Percentiles rank a stretch among this genome's conserved stretches.
Conservation (phyloP, 306 rosid species). For the Acacia confusa region DNA sequence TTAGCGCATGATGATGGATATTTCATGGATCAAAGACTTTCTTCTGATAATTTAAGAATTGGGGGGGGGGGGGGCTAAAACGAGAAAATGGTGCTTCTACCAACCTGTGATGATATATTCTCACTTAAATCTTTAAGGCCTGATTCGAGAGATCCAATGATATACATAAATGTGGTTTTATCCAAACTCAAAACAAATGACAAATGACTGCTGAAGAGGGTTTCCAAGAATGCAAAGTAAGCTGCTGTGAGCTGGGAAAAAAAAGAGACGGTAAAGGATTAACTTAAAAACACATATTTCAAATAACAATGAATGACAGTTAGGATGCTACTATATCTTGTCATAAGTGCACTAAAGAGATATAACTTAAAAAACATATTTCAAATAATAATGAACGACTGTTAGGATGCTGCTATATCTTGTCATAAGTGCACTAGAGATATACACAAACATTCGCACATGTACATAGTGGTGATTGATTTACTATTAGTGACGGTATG, state of each 20-base stretch:
- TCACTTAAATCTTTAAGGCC: constrained; percentile 88
- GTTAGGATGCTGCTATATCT: background rate
- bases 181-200: constrained; percentile 66
- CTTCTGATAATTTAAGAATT: background rate
- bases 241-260: constrained; percentile 71
- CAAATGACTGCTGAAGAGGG: constrained; percentile 71
- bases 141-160: constrained; percentile 82
- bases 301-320: background rate
- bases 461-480: background rate
- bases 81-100: constrained; percentile 18
- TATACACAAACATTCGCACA: background rate
- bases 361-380: background rate
- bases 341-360: background rate
- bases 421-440: background rate
- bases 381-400: background rate
- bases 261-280: constrained; percentile 21
- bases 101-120: constrained; percentile 80
- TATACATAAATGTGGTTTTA: constrained; percentile 59
- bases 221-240: constrained; percentile 78
- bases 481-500: background rate
- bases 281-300: background rate
- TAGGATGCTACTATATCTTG: background rate
- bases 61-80: background rate
- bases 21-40: background rate
- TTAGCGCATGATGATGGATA: background rate